A percentile compares a stretch with the other conserved stretches of the same genome.
Evolutionary conservation across 108 stramenopile species (phyloP).

Genomic region (Skeletonema potamos): DNA sequence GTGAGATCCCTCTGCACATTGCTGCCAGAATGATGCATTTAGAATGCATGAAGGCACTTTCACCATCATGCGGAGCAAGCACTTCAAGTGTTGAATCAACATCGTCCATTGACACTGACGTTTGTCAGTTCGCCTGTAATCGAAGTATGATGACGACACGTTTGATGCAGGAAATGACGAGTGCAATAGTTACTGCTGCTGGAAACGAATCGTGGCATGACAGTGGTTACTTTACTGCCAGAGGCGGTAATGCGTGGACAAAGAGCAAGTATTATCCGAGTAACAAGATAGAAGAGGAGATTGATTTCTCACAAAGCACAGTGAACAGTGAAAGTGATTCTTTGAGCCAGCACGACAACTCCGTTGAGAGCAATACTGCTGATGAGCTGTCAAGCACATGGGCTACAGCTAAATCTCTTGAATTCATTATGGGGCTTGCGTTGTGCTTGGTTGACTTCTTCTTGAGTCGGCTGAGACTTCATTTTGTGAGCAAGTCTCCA

Average conservation of each 20-base stretch:
- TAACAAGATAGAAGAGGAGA: slow-evolving; percentile 12
- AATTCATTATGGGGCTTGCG: not conserved
- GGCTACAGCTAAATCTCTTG: not conserved
- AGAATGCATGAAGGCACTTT: slow-evolving; percentile 13
- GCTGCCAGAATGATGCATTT: not conserved
- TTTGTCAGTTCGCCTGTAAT: slow-evolving; percentile 4
- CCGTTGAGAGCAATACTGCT: not conserved
- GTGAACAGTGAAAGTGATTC: not conserved
- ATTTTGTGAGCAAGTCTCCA: not conserved
- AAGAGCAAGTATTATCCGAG: slow-evolving; percentile 11
- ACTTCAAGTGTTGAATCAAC: slow-evolving; percentile 14
- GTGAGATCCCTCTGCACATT: slow-evolving; percentile 19
- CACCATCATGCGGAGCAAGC: slow-evolving; percentile 9
- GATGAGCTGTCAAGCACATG: not conserved
- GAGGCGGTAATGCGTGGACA: slow-evolving; percentile 15
- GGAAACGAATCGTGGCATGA: slow-evolving; percentile 4
- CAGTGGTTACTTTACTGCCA: slow-evolving; percentile 24
- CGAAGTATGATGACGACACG: not conserved
- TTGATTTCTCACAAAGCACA: not conserved
- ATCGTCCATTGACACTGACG: not conserved
- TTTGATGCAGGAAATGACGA: not conserved
- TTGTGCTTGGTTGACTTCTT: not conserved
- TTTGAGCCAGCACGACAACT: not conserved
- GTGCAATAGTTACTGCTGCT: not conserved
- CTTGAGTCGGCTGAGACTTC: not conserved